phyloP scores from a whole-genome alignment of 225 moss, liverwort and hornwort genomes.

The Sphagnum tenellum region DNA sequence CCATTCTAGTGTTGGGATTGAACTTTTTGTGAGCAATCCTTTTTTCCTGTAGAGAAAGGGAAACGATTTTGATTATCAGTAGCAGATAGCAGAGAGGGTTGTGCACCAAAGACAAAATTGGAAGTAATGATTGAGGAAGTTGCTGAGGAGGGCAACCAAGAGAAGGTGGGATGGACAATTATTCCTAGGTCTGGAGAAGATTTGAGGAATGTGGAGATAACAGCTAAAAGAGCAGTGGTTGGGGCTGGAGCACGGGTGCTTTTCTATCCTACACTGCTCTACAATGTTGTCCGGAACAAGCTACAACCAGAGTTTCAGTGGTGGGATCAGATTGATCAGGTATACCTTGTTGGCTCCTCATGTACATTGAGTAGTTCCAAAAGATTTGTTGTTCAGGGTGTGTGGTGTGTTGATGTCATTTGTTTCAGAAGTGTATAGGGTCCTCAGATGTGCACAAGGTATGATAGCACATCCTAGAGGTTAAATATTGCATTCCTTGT shows the following conservation, averaged over 20 bases:
- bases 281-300: slow-evolving; percentile 91
- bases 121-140: slow-evolving; percentile 60
- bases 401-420: background rate
- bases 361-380: too few species aligned
- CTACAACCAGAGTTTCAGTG: slow-evolving; percentile 93
- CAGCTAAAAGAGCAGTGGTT: slow-evolving; percentile 73
- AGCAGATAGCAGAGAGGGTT: too few species aligned
- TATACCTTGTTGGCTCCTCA: slow-evolving; percentile 10
- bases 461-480: background rate
- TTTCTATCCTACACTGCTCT: slow-evolving; percentile 86
- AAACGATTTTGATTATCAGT: too few species aligned
- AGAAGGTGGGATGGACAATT: slow-evolving; percentile 72
- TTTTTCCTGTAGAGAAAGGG: too few species aligned
- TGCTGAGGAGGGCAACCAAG: slow-evolving; percentile 43
- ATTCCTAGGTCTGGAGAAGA: slow-evolving; percentile 40
- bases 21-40: too few species aligned
- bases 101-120: too few species aligned
- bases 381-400: too few species aligned
- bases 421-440: background rate
- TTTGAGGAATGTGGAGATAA: slow-evolving; percentile 41
- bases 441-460: background rate
- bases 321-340: slow-evolving; percentile 98
- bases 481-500: too few species aligned
- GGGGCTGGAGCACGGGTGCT: slow-evolving; percentile 91
- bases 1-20: too few species aligned